Conservation (phyloP, 1,139 yeast species). For the Taphrina populina region DNA sequence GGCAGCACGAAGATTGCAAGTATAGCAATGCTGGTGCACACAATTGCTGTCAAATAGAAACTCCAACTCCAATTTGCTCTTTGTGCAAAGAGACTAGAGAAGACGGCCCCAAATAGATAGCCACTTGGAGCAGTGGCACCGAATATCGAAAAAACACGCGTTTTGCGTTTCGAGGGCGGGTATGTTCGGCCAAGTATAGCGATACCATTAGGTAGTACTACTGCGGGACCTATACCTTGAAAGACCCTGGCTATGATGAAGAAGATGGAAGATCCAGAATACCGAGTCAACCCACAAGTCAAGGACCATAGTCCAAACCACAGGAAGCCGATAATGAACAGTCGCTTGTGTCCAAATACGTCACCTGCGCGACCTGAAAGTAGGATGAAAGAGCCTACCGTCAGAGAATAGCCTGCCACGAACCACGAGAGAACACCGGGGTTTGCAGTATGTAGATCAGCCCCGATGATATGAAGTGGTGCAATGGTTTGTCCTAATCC, state of each 20-base stretch:
- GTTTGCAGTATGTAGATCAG: slow-evolving; percentile 45
- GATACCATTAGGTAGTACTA: slow-evolving; percentile 20
- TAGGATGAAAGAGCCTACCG: slow-evolving; percentile 25
- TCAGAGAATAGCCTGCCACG: slow-evolving; percentile 22
- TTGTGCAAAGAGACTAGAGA: slow-evolving; percentile 14
- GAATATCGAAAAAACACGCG: slow-evolving; percentile 19
- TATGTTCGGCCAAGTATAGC: slow-evolving; percentile 24
- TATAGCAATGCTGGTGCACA: slow-evolving; percentile 4
- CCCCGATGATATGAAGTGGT: slow-evolving; percentile 48
- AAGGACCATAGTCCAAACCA: slow-evolving; percentile 25
- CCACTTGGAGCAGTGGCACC: slow-evolving; percentile 27
- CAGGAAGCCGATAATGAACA: slow-evolving; percentile 19
- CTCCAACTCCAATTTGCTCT: slow-evolving; percentile 24
- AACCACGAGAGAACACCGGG: slow-evolving; percentile 45
- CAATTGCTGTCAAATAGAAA: slow-evolving; percentile 10
- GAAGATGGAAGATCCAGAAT: slow-evolving; percentile 6
- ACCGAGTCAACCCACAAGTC: slow-evolving; percentile 17
- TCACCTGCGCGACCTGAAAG: slow-evolving; percentile 24
- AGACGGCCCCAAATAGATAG: slow-evolving; percentile 10
- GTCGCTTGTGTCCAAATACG: slow-evolving; percentile 12
- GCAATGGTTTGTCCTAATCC: slow-evolving; percentile 53
- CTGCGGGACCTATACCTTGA: slow-evolving; percentile 27
- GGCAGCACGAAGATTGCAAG: slow-evolving; percentile 11
- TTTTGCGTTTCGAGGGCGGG: slow-evolving; percentile 17
- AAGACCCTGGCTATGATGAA: slow-evolving; percentile 20